Evolutionary conservation across 371 early-diverging fungal species (phyloP), one percentile per base, ranked within the genome.

Genomic region (Conidiobolus incongruus): DNA sequence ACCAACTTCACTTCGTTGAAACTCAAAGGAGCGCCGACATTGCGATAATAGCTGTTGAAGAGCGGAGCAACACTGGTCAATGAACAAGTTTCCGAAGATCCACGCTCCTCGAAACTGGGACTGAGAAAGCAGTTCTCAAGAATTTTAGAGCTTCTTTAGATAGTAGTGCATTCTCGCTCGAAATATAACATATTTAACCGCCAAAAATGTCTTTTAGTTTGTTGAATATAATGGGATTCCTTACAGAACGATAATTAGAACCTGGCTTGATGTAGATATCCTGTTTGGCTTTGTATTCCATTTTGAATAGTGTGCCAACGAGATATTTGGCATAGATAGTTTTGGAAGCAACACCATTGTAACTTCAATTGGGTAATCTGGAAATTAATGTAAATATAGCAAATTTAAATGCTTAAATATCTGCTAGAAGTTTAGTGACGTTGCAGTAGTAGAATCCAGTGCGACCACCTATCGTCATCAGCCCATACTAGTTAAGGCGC

Each of bases 211-310:
- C 65, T 40, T 72, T 64, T 24, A 94, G 66, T 59, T 85, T 85
- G 55, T 66, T 73, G 61, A 98, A 99, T 2, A 99, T 48, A n/a
- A 97, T 43, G n/a, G 68, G 61, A 66, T 98, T 98, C 80, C 91
- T 85, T 35, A 98, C 29, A 1, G 67, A 52, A 52, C 86, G 84
- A 4, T 68, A 72, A 47, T 64, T 49, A 0, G 66, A 59, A 31
- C 74, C 64, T 33, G 67, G 66, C 4, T 61, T 62, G 30, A 66
- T 52, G 19, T 85, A 52, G 35, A 70, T 61, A 10, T 64, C 59
- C 37, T 76, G 20, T 49, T 83, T 80, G 42, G 54, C 52, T 15
- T 58, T 55, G 3, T 69, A 59, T 1, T 83, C 88, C 5, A 50
- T 52, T 33, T 64, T 65, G 49, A 86, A 80, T 6, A 91, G 52